Conservation (phyloP, 129 eudicot genomes). For the Arctium lappa region DNA sequence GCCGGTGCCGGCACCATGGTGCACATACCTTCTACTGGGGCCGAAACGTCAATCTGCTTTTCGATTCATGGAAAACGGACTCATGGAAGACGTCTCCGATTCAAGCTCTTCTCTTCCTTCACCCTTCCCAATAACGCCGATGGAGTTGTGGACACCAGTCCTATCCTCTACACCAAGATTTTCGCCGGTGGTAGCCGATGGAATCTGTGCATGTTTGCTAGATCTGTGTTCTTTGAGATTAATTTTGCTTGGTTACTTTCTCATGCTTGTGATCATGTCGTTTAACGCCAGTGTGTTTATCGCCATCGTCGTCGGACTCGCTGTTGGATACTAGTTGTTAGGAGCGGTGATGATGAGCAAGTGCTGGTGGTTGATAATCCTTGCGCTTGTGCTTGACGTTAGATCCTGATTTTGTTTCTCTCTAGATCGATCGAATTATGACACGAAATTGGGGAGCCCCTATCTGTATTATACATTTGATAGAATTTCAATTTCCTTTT, state of each 20-base stretch:
- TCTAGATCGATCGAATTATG: neutral
- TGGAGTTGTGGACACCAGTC: conserved; percentile 13
- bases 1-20: conserved; percentile 47
- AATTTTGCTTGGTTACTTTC: conserved; percentile 65
- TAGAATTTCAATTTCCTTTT: neutral
- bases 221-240: conserved; percentile 51
- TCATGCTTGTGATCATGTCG: conserved; percentile 34
- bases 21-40: conserved; percentile 99
- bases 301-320: conserved; percentile 29
- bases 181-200: conserved; percentile 21
- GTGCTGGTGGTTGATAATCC: conserved; percentile 34
- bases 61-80: conserved; percentile 72
- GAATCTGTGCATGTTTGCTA: conserved; percentile 25
- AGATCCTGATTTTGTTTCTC: neutral
- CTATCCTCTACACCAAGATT: conserved; percentile 32
- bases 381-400: conserved; percentile 30
- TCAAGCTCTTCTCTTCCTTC: conserved; percentile 41
- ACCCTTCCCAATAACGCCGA: neutral
- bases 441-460: neutral
- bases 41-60: conserved; percentile 52
- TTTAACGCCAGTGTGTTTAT: conserved; percentile 29
- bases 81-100: conserved; percentile 67
- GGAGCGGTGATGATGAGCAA: conserved; percentile 33
- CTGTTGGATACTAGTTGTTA: conserved; percentile 26
- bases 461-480: neutral